Conservation (phyloP, 768 basidiomycete species). For the Suillus clintonianus region DNA sequence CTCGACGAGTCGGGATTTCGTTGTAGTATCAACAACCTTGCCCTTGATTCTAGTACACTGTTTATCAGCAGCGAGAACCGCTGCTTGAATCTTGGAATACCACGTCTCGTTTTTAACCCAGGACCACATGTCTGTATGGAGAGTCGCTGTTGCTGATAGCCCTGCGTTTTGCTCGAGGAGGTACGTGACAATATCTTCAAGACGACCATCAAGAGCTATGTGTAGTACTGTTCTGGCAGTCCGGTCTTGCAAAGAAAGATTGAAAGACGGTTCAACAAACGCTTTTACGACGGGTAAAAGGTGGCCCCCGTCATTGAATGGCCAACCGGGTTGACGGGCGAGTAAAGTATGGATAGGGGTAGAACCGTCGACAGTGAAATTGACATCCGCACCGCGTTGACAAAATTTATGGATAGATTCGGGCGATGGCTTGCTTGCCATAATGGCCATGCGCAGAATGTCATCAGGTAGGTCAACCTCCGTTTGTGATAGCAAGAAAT, state of each 20-base stretch:
- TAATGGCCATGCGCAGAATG: neutral
- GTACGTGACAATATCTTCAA: neutral
- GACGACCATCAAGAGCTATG: neutral
- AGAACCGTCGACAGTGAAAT: neutral
- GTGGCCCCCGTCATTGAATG: neutral
- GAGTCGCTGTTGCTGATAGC: neutral
- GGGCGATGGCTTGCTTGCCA: fast-evolving
- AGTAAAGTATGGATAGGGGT: neutral
- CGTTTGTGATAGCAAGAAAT: neutral
- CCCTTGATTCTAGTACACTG: neutral
- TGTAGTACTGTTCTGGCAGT: neutral
- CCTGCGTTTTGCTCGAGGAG: neutral
- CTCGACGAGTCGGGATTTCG: neutral
- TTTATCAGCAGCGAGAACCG: neutral
- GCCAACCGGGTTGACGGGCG: too few relatives aligned
- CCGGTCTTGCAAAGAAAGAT: neutral
- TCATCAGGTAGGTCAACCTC: neutral
- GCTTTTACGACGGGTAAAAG: neutral
- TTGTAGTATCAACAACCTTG: neutral
- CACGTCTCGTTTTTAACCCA: neutral
- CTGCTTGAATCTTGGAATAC: too few relatives aligned
- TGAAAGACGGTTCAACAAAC: neutral
- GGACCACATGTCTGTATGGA: neutral
- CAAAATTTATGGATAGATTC: neutral
- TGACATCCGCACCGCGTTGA: neutral